Evolutionary conservation across 441 rosid genomes (phyloP).

Genomic region (Eruca vesicaria): DNA sequence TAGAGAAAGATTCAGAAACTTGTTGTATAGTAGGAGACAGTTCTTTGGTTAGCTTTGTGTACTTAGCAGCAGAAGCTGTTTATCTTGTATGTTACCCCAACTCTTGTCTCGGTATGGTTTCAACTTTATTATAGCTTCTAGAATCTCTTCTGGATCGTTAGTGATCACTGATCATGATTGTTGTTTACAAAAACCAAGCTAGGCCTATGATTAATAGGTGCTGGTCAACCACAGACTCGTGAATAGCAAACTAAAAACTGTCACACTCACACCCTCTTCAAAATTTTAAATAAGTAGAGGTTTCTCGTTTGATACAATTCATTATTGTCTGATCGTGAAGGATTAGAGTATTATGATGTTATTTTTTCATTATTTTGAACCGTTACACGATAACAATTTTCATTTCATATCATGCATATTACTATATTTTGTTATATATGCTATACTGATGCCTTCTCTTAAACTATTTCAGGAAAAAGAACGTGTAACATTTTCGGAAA

Average conservation of each 20-base stretch:
- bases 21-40: slow-evolving; percentile 33
- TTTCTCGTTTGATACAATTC: no score
- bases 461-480: slow-evolving; percentile 6
- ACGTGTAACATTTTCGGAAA: neutral
- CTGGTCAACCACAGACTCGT: slow-evolving; percentile 4
- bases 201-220: neutral
- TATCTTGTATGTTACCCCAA: neutral
- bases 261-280: no score
- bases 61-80: slow-evolving; percentile 9
- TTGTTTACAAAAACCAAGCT: neutral
- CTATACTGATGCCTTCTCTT: neutral
- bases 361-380: no score
- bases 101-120: neutral
- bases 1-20: neutral
- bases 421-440: neutral
- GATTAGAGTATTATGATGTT: no score
- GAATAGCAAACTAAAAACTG: no score
- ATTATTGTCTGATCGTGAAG: no score
- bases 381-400: no score
- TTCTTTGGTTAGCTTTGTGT: slow-evolving; percentile 22
- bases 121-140: slow-evolving; percentile 13
- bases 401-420: neutral
- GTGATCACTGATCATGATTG: neutral
- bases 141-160: neutral
- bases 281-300: no score